Evolutionary conservation across 495 filamentous ascomycete species (phyloP).

Genomic region (Penicillium malachiteum): DNA sequence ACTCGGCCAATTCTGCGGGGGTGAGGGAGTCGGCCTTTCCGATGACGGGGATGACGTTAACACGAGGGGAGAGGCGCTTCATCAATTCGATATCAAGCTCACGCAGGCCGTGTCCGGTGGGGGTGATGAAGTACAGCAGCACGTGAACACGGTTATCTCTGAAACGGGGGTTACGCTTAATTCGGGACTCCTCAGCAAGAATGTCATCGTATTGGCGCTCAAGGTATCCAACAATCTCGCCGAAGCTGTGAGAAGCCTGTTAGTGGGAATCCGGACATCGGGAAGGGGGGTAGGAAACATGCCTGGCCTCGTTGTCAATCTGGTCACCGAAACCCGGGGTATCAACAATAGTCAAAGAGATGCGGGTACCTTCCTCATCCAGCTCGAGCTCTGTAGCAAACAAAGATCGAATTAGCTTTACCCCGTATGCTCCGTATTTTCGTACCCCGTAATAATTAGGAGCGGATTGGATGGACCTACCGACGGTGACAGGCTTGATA

Average conservation of each 20-base stretch:
- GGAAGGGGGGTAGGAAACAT: slow-evolving; percentile 26
- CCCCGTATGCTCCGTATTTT: too few species aligned
- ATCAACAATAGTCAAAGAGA: slow-evolving; percentile 96
- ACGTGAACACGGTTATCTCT: slow-evolving; percentile 98
- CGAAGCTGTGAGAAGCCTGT: slow-evolving; percentile 62
- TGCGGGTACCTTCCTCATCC: slow-evolving; percentile 97
- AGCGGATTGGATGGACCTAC: slow-evolving; percentile 50
- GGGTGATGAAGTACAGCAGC: slow-evolving; percentile 98
- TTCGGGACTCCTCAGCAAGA: slow-evolving; percentile 96
- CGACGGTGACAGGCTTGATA: slow-evolving; percentile 98
- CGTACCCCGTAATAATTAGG: too few species aligned
- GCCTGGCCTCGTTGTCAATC: slow-evolving; percentile 99
- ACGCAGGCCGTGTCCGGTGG: slow-evolving; percentile 95
- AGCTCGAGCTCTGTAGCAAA: slow-evolving; percentile 75
- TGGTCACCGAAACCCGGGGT: slow-evolving; percentile 98
- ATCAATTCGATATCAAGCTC: slow-evolving; percentile 99
- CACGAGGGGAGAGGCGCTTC: slow-evolving; percentile 96
- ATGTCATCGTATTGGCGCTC: slow-evolving; percentile 99
- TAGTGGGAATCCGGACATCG: slow-evolving; percentile 14
- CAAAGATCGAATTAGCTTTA: not conserved
- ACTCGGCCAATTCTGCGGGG: slow-evolving; percentile 93
- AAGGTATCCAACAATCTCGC: slow-evolving; percentile 94
- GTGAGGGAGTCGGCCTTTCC: slow-evolving; percentile 98
- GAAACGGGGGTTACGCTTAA: slow-evolving; percentile 99
- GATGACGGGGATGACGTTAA: slow-evolving; percentile 98